Evolutionary conservation across 805 yeast species (phyloP), one percentile per base, ranked within the genome.

Genomic region (Candida boleticola): DNA sequence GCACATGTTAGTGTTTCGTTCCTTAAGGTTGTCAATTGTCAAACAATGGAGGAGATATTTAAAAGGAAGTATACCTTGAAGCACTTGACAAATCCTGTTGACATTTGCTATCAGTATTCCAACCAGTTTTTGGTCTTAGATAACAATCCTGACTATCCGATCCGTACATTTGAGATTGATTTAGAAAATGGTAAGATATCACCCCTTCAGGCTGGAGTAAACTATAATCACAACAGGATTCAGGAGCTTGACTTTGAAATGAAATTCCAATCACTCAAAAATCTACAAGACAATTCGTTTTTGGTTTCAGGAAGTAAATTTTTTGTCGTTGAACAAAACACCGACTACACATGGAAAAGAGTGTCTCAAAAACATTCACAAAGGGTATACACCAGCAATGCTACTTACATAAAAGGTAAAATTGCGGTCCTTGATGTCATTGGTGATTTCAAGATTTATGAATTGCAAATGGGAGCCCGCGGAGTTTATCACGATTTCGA

Each of bases 121-220:
- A 23, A 23, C 11, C 27, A 23, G 27, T 55, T 54, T 30, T 36
- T 55, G 16, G 57, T 45, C 1, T 20, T 58, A n/a, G 41, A 48
- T 30, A 49, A 51, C 39, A 35, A 45, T 9, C 11, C 39, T 1
- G 37, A 46, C n/a, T 29, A 17, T 21, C 32, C 34, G 11, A 22
- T 36, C 20, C 40, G 37, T 10, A 35, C 35, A 29, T 29, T 14
- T 10, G 10, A 3, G 9, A 31, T 32, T n/a, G 18, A 22, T 13
- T 4, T 18, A 14, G 19, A 23, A n/a, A 29, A 27, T 25, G 32
- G 18, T 6, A 42, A 43, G 17, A 40, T 57, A 2, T n/a, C n/a
- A n/a, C n/a, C n/a, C n/a, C n/a, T n/a, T n/a, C n/a, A n/a, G n/a
- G n/a, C n/a, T n/a, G n/a, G n/a, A n/a, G n/a, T n/a, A n/a, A n/a